Base-by-base conservation (phyloP, 2,329 filamentous ascomycete genomes). In the Claviceps quebecensis region DNA sequence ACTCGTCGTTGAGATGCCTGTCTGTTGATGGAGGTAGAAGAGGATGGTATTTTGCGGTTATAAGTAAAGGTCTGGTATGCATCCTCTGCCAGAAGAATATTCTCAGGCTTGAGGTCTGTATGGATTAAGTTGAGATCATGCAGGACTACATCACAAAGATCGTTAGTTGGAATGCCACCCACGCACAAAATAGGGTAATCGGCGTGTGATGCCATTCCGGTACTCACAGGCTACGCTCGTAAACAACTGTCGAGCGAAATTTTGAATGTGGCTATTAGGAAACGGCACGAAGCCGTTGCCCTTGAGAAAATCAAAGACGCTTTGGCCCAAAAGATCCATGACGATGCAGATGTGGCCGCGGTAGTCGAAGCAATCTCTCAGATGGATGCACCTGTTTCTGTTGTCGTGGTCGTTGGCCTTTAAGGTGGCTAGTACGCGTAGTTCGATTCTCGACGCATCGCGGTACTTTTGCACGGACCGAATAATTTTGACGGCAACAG, bases 101-200 rank as follows among this genome's bases (percentile, higher is more conserved):
- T 85, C 61, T 85, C 81, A 0, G 81, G 81, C 62, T 85, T 85
- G 47, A 85, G 66, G 63, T 85, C 81, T 9, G 93, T 98, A 65
- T 98, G 93, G 55, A 98, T 96, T 57, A 98, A 78, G 65, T 97
- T 95, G 17, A 98, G 78, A 68, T 98, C 93, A 65, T 98, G 93
- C 22, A 98, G 75, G 67, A 97, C 88, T 95, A 9, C 38, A 22
- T 7, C 17, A 13, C 22, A 13, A 13, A 16, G 5, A 26, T 9
- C 22, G 37, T 49, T 49, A 40, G 45, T 22, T 37, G n/a, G 13
- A 17, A 38, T n/a, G 14, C 13, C 39, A 23, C 14, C 45, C 19
- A 23, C 41, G 23, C 19, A 44, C 41, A 44, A 19, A 44, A 7
- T 22, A 23, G 7, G 9, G 11, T 14, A 13, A 17, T n/a, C 36